A percentile compares a stretch with the other conserved stretches of the same genome.
phyloP scores from a whole-genome alignment of 2,329 filamentous ascomycete genomes.

The Epichloe sibirici region DNA sequence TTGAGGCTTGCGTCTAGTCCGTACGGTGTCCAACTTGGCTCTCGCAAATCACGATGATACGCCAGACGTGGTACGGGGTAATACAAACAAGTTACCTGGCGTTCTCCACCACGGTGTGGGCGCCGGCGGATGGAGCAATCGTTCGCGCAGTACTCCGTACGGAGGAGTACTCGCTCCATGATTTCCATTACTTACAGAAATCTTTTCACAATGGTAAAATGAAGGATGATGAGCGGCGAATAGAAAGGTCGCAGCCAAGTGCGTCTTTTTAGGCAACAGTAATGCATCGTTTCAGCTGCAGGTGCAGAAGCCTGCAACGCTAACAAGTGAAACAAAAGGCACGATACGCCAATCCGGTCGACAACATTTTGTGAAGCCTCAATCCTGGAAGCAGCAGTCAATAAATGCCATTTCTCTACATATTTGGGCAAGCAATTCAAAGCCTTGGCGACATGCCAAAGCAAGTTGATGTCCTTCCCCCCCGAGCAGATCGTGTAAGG shows the following conservation, averaged over 20 bases:
- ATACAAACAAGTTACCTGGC: not conserved
- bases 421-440: no score
- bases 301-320: not conserved
- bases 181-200: not conserved
- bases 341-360: not conserved
- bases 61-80: not conserved
- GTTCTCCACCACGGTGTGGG: not conserved
- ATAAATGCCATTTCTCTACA: not conserved
- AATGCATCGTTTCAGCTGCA: not conserved
- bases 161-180: not conserved
- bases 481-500: not conserved
- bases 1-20: not conserved
- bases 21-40: not conserved
- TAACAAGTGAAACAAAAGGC: not conserved
- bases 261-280: not conserved
- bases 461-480: no score
- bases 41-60: not conserved
- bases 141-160: not conserved
- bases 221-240: not conserved
- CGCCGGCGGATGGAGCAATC: not conserved
- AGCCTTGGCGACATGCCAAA: no score
- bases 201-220: not conserved
- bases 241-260: not conserved
- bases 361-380: not conserved
- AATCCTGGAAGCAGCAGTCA: not conserved